Evolutionary conservation across 352 stramenopile species (phyloP).

Genomic region (Globisporangium emineosum): DNA sequence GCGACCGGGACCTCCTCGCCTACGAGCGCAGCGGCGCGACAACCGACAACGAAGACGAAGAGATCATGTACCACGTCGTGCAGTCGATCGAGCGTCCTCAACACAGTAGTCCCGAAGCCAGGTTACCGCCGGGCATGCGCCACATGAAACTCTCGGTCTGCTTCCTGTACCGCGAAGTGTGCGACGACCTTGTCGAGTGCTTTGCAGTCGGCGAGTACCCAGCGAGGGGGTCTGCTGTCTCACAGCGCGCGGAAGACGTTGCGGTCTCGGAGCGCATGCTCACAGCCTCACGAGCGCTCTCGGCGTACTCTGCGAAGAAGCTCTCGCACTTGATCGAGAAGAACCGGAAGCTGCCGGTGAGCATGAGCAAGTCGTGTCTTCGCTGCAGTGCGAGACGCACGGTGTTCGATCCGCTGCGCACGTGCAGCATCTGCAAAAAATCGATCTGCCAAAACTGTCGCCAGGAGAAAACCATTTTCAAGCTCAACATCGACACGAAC

Average conservation of each 20-base stretch:
- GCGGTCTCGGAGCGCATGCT: slow-evolving; percentile 42
- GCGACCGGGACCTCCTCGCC: slow-evolving; percentile 43
- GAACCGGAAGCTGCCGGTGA: slow-evolving; percentile 23
- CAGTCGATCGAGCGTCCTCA: slow-evolving; percentile 38
- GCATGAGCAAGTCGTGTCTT: slow-evolving; percentile 44
- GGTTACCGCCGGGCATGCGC: slow-evolving; percentile 20
- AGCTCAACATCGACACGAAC: slow-evolving; percentile 29
- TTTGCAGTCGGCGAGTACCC: slow-evolving; percentile 51
- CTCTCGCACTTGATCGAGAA: slow-evolving; percentile 38
- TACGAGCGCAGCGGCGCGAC: slow-evolving; percentile 60
- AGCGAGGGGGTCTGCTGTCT: slow-evolving; percentile 18
- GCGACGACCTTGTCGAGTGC: slow-evolving; percentile 49
- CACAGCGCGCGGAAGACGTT: slow-evolving; percentile 29
- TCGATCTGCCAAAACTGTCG: slow-evolving; percentile 39
- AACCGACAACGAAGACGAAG: slow-evolving; percentile 31
- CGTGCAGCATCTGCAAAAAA: slow-evolving; percentile 51
- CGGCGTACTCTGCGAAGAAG: slow-evolving; percentile 35
- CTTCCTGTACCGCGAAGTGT: slow-evolving; percentile 49
- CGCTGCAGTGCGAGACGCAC: slow-evolving; percentile 32
- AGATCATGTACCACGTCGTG: slow-evolving; percentile 53
- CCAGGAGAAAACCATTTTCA: slow-evolving; percentile 30
- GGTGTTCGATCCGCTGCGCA: slow-evolving; percentile 27
- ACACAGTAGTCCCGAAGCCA: slow-evolving; percentile 25
- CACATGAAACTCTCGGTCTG: slow-evolving; percentile 43
- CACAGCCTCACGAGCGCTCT: slow-evolving; percentile 30